Percentiles rank a stretch among this genome's conserved stretches.
phyloP scores from a whole-genome alignment of 331 rosid species.

The Pyrus hybrid region DNA sequence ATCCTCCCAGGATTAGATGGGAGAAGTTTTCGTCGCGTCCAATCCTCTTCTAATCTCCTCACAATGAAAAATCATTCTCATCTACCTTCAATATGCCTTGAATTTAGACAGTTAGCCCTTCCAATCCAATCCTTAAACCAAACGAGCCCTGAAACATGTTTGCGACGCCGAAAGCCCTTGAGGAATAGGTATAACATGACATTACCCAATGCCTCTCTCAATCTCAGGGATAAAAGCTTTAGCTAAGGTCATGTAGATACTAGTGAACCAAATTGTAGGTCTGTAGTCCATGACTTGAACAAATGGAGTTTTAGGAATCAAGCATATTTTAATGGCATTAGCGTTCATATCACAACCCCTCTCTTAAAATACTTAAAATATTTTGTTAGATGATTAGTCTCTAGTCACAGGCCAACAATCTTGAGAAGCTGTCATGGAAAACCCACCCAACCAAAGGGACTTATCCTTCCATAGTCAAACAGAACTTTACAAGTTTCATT shows the following conservation, averaged over 20 bases:
- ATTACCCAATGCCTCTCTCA: neutral
- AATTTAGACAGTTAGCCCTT: no score
- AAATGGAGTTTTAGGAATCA: neutral
- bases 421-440: neutral
- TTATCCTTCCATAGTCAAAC: neutral
- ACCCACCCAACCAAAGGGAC: neutral
- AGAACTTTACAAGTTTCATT: neutral
- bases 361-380: neutral
- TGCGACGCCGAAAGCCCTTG: neutral
- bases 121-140: no score
- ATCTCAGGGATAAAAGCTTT: neutral
- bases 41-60: no score
- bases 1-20: no score
- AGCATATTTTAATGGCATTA: neutral
- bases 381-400: neutral
- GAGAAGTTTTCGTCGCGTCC: no score
- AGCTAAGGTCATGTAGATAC: neutral
- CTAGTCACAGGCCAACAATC: neutral
- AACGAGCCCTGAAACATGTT: neutral
- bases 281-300: neutral
- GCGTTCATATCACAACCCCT: neutral
- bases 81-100: no score
- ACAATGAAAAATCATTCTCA: no score
- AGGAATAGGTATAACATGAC: neutral
- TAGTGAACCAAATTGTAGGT: neutral